Evolutionary conservation across 345 rosid species (phyloP), one percentile per base, ranked within the genome.

Genomic region (Hibiscus tridactylites): DNA sequence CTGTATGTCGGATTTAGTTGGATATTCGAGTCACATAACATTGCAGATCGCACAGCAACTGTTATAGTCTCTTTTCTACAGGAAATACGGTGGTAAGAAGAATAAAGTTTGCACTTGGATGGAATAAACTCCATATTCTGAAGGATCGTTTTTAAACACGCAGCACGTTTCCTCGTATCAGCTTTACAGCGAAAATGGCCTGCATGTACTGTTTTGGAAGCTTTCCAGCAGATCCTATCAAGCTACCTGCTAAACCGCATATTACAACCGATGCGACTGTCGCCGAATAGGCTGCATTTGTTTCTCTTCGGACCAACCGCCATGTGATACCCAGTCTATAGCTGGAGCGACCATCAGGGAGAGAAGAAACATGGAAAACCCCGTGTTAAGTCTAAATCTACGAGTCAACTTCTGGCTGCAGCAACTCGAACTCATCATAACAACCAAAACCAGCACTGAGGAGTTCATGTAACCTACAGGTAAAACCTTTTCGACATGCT

Each of bases 161-260:
- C 12, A 47, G 35, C 24, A 90, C 70, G 96, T 29, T 29, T 29
- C 31, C 31, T 29, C 31, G 3, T 2, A 29, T 3, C 97, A 70
- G 96, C 3, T 29, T 95, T 39, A 97, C 97, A 9, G 97, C 93
- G 50, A 92, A 95, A 66, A 92, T 87, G 21, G 97, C 99, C 76
- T 95, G 99, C 97, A 95, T 95, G 68, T 89, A 95, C 76, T 84
- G 80, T 77, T 83, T 92, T 6, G 97, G 99, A 68, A 95, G 91
- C 78, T 87, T 90, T 70, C 92, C 97, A 0, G 93, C 96, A 29
- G 85, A 89, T 70, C 97, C 97, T 50, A 92, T 82, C 80, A 95
- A 77, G 81, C 97, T 97, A 81, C 90, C 99, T 17, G 96, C 97
- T 73, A 88, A 71, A 75, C 97, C 99, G 63, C 97, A 91, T 9